A percentile compares a stretch with the other conserved stretches of the same genome.
phyloP scores from a whole-genome alignment of 169 alveolate species.

The Eimeria maxima region DNA sequence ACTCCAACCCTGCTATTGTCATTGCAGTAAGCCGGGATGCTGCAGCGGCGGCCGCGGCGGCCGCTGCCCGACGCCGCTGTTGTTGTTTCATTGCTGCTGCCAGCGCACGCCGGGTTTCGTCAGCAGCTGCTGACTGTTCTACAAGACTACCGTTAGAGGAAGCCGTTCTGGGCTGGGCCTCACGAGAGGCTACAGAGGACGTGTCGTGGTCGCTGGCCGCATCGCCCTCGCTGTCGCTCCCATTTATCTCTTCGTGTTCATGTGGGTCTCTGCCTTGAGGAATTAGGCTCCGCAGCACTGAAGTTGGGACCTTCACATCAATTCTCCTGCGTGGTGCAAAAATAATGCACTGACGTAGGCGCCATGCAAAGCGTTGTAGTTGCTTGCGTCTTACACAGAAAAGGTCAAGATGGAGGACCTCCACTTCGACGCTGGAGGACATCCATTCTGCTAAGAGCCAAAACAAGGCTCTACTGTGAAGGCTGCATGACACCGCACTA shows the following conservation, averaged over 20 bases:
- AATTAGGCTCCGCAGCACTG: slow-evolving; percentile 20
- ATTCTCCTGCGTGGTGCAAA: slow-evolving; percentile 55
- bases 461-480: neutral
- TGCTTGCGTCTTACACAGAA: neutral
- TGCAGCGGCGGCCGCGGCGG: slow-evolving; percentile 43
- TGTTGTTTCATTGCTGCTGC: slow-evolving; percentile 72
- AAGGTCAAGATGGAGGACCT: neutral
- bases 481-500: neutral
- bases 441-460: neutral
- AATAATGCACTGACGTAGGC: neutral
- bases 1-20: neutral
- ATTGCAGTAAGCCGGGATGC: slow-evolving; percentile 66
- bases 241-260: slow-evolving; percentile 48
- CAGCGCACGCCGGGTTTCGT: slow-evolving; percentile 53
- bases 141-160: slow-evolving; percentile 32
- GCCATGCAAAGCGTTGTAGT: neutral
- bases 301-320: slow-evolving; percentile 15
- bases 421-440: neutral
- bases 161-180: neutral
- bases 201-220: slow-evolving; percentile 15
- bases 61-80: slow-evolving; percentile 66
- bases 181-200: neutral
- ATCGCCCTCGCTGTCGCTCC: slow-evolving; percentile 66
- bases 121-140: slow-evolving; percentile 33
- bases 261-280: neutral